Base-by-base conservation (phyloP, 352 stramenopile genomes). In the Achlya hypogyna region DNA sequence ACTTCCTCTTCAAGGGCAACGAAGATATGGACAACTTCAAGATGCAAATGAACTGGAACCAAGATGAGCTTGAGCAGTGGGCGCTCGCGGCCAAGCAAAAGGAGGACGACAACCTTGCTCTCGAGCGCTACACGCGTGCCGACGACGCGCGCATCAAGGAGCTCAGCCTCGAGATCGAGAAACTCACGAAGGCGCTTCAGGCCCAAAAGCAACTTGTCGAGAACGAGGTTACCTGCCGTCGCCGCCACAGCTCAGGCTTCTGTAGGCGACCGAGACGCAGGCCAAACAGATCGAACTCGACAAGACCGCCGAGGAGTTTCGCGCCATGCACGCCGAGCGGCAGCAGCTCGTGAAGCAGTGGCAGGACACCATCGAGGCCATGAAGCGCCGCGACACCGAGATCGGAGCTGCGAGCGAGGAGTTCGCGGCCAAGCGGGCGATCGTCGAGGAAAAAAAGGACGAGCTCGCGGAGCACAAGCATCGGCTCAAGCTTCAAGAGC, bases 41-140 rank as follows among this genome's bases (percentile, higher is more conserved):
- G 74, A 76, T 97, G 23, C 84, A 97, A 81, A 98, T 98, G 87
- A 98, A 98, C 78, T 98, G 91, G 91, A 99, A 98, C 75, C 96
- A 98, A 71, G 94, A 98, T 65, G 93, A 99, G 71, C 91, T 99
- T 69, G 93, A 99, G 77, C 93, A 98, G 77, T 98, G 96, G 96
- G 84, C 92, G 6, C 85, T 97, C 70, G 93, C 96, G 27, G 88
- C 91, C 22, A 92, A 92, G 68, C 96, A 98, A 69, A 98, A 98
- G 63, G 96, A 98, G 65, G 94, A 98, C 49, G 95, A 99, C 73
- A 86, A 90, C 31, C 72, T 97, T 40, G 87, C 91, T 38, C 77
- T 98, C 16, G 86, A 98, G 73, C 86, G 91, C 32, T 99, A 98
- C 71, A 87, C 88, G 5, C 78, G 92, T 31, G 89, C 89, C 1